These are phyloP conservation scores for Debaryomyces maramus DNA, from an alignment of 805 yeast genomes.

Conservation along the genomic window DNA sequence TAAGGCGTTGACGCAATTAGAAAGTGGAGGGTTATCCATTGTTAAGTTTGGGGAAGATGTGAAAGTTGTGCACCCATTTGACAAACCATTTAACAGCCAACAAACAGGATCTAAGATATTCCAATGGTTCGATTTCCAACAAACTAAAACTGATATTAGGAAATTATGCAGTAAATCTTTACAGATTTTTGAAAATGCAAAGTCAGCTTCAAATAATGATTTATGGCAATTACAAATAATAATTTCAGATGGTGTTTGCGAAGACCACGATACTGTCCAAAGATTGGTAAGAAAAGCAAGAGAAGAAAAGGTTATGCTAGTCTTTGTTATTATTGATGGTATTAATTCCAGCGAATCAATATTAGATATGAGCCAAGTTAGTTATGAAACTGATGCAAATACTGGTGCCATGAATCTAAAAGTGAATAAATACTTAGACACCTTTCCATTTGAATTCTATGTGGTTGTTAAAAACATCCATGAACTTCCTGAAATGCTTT, in stretches of 20 bases:
- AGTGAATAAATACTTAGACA: conserved; percentile 82
- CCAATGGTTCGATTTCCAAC: conserved; percentile 88
- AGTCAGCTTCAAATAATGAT: conserved; percentile 49
- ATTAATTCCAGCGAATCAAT: conserved; percentile 81
- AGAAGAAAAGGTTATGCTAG: conserved; percentile 90
- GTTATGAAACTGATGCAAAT: conserved; percentile 62
- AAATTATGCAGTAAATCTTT: conserved; percentile 72
- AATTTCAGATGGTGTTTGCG: conserved; percentile 96
- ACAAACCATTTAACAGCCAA: conserved; percentile 69
- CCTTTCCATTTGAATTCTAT: conserved; percentile 95
- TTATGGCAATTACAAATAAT: conserved; percentile 93
- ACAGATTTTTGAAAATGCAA: conserved; percentile 64
- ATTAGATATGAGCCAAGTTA: conserved; percentile 92
- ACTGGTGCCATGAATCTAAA: conserved; percentile 70
- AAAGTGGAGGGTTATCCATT: conserved; percentile 88
- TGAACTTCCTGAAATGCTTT: conserved; percentile 89
- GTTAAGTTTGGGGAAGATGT: conserved; percentile 88
- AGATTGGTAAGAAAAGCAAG: conserved; percentile 87
- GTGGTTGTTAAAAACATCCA: conserved; percentile 87
- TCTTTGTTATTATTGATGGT: conserved; percentile 92
- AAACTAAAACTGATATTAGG: conserved; percentile 80
- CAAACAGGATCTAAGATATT: conserved; percentile 83
- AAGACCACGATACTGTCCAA: conserved; percentile 82
- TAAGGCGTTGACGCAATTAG: conserved; percentile 89
- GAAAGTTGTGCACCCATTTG: conserved; percentile 85